phyloP scores from a whole-genome alignment of 2,329 filamentous ascomycete genomes.

The Aureobasidium sp. region DNA sequence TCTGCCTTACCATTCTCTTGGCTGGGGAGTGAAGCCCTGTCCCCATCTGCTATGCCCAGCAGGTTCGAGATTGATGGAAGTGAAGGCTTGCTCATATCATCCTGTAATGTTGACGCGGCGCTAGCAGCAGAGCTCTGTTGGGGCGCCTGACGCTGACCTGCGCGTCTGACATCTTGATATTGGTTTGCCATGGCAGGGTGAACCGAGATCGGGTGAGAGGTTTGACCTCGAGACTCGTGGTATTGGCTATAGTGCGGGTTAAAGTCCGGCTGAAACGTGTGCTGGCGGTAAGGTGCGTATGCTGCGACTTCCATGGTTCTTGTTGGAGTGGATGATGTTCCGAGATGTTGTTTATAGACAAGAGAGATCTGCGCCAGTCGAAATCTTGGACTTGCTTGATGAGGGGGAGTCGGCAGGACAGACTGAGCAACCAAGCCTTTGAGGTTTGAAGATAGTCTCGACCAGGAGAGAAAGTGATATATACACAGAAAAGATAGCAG shows the following conservation, averaged over 20 bases:
- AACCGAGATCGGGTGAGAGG: slow-evolving; percentile 6
- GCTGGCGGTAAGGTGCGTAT: slow-evolving; percentile 12
- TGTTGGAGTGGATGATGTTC: not conserved
- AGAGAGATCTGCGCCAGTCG: not conserved
- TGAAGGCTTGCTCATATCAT: slow-evolving; percentile 68
- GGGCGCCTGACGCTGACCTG: slow-evolving; percentile 1
- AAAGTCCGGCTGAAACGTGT: slow-evolving; percentile 9
- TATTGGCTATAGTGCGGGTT: slow-evolving; percentile 13
- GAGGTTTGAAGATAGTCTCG: not conserved
- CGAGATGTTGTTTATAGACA: not conserved
- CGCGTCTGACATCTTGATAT: slow-evolving; percentile 8
- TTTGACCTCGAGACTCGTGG: slow-evolving; percentile 11
- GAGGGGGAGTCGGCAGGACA: not conserved
- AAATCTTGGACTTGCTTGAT: not conserved
- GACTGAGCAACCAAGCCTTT: not conserved
- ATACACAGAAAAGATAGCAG: not conserved
- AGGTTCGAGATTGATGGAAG: slow-evolving; percentile 90
- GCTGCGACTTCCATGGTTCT: slow-evolving; percentile 15
- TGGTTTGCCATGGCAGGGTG: slow-evolving; percentile 5
- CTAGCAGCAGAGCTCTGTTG: not conserved
- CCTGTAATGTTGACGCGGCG: slow-evolving; percentile 23
- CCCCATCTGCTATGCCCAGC: slow-evolving; percentile 70
- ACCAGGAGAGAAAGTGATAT: not conserved
- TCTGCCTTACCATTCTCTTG: slow-evolving; percentile 29
- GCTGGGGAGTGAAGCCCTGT: slow-evolving; percentile 36